These are phyloP conservation scores for Hortaea werneckii DNA, from an alignment of 2,329 filamentous ascomycete species.

Conservation along the genomic window DNA sequence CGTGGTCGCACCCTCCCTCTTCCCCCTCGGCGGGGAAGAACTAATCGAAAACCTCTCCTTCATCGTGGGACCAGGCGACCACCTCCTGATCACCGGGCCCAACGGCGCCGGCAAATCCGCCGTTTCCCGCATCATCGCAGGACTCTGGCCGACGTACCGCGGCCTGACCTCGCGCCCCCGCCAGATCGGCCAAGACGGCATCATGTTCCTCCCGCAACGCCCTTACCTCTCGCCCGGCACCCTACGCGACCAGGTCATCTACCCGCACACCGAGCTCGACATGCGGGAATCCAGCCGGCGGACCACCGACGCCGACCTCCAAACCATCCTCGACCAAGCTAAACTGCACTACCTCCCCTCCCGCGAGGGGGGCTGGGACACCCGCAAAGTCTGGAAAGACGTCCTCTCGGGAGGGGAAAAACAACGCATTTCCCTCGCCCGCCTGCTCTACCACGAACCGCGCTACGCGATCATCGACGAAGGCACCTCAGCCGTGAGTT, in stretches of 20 bases:
- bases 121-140: constrained; percentile 77
- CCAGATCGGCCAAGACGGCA: constrained; percentile 59
- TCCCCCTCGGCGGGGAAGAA: constrained; percentile 84
- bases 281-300: constrained; percentile 71
- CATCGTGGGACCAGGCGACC: constrained; percentile 81
- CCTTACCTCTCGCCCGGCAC: constrained; percentile 90
- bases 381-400: constrained; percentile 96
- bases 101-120: constrained; percentile 93
- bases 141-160: constrained; percentile 91
- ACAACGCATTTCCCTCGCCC: constrained; percentile 84
- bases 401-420: constrained; percentile 96
- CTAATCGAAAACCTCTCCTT: constrained; percentile 81
- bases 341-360: constrained; percentile 80
- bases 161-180: constrained; percentile 84
- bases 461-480: constrained; percentile 92
- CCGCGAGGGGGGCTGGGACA: constrained; percentile 93
- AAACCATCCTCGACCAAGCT: constrained; percentile 69
- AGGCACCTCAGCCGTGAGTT: constrained; percentile 86
- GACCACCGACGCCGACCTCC: constrained; percentile 58
- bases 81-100: constrained; percentile 85
- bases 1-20: constrained; percentile 77
- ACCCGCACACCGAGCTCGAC: constrained; percentile 87
- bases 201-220: constrained; percentile 96
- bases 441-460: constrained; percentile 88
- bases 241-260: constrained; percentile 92